phyloP scores from a whole-genome alignment of 495 filamentous ascomycete species.

The Tirmania nivea region DNA sequence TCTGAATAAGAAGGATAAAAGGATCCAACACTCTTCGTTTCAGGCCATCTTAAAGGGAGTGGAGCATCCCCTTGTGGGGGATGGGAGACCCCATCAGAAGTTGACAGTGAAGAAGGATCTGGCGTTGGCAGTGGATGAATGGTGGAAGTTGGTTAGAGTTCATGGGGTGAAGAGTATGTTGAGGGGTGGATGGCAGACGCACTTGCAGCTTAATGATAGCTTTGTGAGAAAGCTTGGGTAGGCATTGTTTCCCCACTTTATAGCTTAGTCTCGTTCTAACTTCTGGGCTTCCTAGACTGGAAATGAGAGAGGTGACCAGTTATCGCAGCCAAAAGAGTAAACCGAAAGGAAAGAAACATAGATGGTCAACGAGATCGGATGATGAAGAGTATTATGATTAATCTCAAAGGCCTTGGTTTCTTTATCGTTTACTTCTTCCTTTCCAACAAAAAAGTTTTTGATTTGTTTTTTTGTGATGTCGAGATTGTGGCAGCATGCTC shows the following conservation, averaged over 20 bases:
- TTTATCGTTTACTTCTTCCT: no score
- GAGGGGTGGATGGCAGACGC: not conserved
- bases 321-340: constrained; percentile 10
- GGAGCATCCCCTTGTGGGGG: not conserved
- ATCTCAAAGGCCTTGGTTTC: no score
- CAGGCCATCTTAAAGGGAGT: not conserved
- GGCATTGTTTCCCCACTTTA: not conserved
- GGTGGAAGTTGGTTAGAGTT: not conserved
- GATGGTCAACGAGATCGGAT: constrained; percentile 1
- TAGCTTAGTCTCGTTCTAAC: not conserved
- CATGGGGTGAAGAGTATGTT: not conserved
- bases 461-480: no score
- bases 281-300: not conserved
- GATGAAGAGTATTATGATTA: constrained; percentile 13
- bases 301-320: constrained; percentile 1
- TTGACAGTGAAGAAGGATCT: not conserved
- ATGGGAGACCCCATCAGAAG: not conserved
- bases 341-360: constrained; percentile 5
- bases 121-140: not conserved
- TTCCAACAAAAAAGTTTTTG: no score
- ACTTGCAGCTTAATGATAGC: not conserved
- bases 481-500: no score
- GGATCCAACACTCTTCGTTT: constrained; percentile 35
- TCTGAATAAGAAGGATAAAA: constrained; percentile 59
- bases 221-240: not conserved